These are phyloP conservation scores for Dimocarpus longan DNA, from an alignment of 345 rosid genomes.

Conservation along the genomic window DNA sequence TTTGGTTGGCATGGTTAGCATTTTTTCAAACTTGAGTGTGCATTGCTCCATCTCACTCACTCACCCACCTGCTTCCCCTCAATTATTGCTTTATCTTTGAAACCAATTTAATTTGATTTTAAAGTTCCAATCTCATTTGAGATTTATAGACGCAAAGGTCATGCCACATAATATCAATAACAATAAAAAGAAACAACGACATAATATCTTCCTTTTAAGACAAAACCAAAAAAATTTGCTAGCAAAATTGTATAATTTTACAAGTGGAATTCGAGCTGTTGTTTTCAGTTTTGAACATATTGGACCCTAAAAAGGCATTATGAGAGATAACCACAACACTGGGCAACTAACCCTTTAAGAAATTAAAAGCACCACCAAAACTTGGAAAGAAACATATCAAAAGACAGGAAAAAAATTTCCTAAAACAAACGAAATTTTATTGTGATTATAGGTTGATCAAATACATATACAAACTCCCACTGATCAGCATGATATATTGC, in stretches of 20 bases:
- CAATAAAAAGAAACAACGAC: no score
- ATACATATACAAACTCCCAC: neutral
- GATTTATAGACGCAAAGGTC: neutral
- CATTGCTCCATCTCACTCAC: no score
- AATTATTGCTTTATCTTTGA: neutral
- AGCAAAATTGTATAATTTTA: neutral
- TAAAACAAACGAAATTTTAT: no score
- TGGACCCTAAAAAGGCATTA: neutral
- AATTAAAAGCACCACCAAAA: no score
- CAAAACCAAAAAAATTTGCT: neutral
- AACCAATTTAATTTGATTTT: neutral
- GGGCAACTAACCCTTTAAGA: no score
- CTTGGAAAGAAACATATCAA: no score
- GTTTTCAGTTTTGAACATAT: neutral
- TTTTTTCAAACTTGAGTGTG: no score
- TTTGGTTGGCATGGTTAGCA: no score
- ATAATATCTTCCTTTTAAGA: neutral
- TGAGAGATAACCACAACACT: no score
- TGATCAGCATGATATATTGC: neutral
- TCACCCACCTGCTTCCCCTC: neutral
- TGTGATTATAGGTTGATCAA: neutral
- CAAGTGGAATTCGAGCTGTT: constrained; percentile 1
- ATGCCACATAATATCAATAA: neutral
- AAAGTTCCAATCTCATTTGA: neutral
- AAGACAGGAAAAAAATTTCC: no score